These are phyloP conservation scores for Piper longum DNA, from an alignment of 164 flowering plant genomes.

Conservation along the genomic window DNA sequence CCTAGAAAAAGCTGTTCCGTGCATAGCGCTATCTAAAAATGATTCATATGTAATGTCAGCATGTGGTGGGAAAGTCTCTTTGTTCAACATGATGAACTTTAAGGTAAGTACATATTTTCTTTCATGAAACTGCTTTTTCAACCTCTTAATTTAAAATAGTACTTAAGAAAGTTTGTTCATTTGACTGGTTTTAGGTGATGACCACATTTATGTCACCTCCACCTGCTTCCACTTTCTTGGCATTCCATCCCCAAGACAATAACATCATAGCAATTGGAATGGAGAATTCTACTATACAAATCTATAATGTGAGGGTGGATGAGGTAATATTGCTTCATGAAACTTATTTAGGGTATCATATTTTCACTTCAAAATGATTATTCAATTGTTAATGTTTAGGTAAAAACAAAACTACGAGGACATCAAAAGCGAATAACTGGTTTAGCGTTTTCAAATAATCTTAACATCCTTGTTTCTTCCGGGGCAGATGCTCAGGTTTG, in stretches of 20 bases:
- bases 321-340: background rate
- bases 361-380: background rate
- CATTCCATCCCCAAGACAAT: constrained; percentile 67
- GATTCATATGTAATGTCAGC: constrained; percentile 97
- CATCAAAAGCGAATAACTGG: constrained; percentile 87
- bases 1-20: constrained; percentile 81
- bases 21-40: constrained; percentile 95
- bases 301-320: constrained; percentile 1
- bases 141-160: background rate
- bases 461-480: constrained; percentile 72
- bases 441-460: constrained; percentile 66
- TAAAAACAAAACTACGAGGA: constrained; percentile 67
- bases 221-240: constrained; percentile 36
- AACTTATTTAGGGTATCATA: background rate
- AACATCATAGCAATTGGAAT: constrained; percentile 59
- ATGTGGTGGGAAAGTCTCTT: constrained; percentile 81
- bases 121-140: background rate
- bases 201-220: background rate
- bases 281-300: constrained; percentile 53
- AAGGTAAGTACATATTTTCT: constrained; percentile 33
- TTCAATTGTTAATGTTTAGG: constrained; percentile 25
- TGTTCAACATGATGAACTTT: constrained; percentile 96
- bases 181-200: background rate
- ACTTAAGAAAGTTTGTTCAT: background rate
- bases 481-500: constrained; percentile 90